Conservation (phyloP, 805 yeast species). For the Teunomyces pallodes region DNA sequence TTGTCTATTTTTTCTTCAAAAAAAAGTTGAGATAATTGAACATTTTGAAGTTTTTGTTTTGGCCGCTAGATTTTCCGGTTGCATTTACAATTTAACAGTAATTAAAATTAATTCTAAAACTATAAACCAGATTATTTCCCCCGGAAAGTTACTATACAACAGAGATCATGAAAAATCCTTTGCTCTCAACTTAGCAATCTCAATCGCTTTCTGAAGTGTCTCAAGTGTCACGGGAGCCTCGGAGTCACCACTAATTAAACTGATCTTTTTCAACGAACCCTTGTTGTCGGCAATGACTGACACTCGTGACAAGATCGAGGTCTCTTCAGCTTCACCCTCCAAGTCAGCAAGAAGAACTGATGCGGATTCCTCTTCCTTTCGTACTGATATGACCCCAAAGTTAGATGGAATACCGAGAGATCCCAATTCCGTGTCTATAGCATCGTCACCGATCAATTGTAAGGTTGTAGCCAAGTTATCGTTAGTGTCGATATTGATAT, state of each 20-base stretch:
- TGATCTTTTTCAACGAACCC: constrained; percentile 11
- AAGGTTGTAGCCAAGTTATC: constrained; percentile 32
- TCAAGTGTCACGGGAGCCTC: constrained; percentile 46
- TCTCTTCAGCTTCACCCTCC: constrained; percentile 84
- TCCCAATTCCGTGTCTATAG: constrained; percentile 3
- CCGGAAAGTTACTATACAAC: background rate
- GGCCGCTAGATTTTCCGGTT: too few species aligned
- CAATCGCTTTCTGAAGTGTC: constrained; percentile 46
- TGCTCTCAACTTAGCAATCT: constrained; percentile 49
- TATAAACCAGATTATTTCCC: background rate
- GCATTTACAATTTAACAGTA: background rate
- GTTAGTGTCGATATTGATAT: constrained; percentile 54
- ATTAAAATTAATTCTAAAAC: background rate
- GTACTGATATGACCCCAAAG: constrained; percentile 56
- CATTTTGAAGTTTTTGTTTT: too few species aligned
- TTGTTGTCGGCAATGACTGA: constrained; percentile 36
- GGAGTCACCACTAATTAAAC: constrained; percentile 36
- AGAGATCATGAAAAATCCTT: constrained; percentile 16
- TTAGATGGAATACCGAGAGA: constrained; percentile 46
- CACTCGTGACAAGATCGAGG: constrained; percentile 53
- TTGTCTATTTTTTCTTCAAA: too few species aligned
- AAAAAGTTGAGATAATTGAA: too few species aligned
- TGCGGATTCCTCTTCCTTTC: constrained; percentile 35
- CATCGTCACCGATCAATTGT: constrained; percentile 17
- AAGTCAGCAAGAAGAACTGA: constrained; percentile 61